A percentile compares a stretch with the other conserved stretches of the same genome.
Evolutionary conservation across 2,329 filamentous ascomycete genomes (phyloP).

Genomic region (Fusarium redolens): DNA sequence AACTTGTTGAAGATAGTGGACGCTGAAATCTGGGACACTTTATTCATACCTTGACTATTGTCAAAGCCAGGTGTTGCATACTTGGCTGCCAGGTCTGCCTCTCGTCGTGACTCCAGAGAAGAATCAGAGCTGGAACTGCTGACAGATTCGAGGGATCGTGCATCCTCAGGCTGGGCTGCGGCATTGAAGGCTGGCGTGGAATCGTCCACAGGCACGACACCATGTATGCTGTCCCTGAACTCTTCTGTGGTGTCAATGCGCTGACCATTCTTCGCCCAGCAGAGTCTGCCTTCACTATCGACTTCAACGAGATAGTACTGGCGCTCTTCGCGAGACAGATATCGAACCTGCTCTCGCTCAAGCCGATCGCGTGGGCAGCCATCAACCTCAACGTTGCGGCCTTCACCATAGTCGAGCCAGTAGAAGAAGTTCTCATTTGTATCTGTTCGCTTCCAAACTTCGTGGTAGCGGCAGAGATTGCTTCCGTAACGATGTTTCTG

Average conservation of each 20-base stretch:
- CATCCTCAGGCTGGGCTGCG: constrained; percentile 24
- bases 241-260: constrained; percentile 80
- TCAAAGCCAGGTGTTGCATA: constrained; percentile 74
- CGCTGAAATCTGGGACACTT: constrained; percentile 72
- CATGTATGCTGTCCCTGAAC: constrained; percentile 83
- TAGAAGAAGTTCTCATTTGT: constrained; percentile 93
- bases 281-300: constrained; percentile 78
- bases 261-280: constrained; percentile 86
- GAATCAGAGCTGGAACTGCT: constrained; percentile 50
- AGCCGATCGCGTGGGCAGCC: constrained; percentile 79
- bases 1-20: constrained; percentile 82
- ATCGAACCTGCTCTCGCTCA: constrained; percentile 83
- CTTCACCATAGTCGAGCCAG: constrained; percentile 88
- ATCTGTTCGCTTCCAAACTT: constrained; percentile 81
- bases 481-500: constrained; percentile 88
- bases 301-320: constrained; percentile 83
- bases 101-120: constrained; percentile 59
- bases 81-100: constrained; percentile 70
- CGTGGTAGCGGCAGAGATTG: constrained; percentile 84
- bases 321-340: constrained; percentile 84
- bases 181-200: constrained; percentile 64
- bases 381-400: constrained; percentile 74
- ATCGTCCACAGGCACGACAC: constrained; percentile 73
- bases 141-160: constrained; percentile 20
- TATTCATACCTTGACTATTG: constrained; percentile 65